Conservation (phyloP, 75 land plant genomes). For the Cunninghamia lanceolata region DNA sequence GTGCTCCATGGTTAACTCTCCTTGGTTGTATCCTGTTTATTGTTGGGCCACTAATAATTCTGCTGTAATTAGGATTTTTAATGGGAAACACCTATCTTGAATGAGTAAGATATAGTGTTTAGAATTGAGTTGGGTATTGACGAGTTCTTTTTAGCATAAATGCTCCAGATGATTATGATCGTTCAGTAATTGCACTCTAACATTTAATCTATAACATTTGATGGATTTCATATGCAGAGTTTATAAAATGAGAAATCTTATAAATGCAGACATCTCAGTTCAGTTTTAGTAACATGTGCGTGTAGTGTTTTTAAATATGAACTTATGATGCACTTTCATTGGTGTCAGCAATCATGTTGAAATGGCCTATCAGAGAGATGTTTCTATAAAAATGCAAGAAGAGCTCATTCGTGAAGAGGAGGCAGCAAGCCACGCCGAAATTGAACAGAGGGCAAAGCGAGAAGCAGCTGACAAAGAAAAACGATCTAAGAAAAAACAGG, state of each 20-base stretch:
- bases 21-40: neutral
- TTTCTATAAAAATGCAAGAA: slow-evolving; percentile 94
- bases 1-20: neutral
- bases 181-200: neutral
- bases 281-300: neutral
- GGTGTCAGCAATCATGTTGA: slow-evolving; percentile 83
- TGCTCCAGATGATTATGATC: neutral
- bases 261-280: neutral
- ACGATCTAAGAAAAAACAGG: slow-evolving; percentile 93
- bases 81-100: neutral
- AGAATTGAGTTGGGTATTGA: neutral
- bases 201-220: neutral
- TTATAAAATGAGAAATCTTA: neutral
- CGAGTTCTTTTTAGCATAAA: neutral
- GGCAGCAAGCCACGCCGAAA: slow-evolving; percentile 86
- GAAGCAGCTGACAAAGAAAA: slow-evolving; percentile 83
- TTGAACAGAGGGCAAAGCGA: slow-evolving; percentile 76
- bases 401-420: slow-evolving; percentile 99
- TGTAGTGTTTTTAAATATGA: slow-evolving; percentile 1
- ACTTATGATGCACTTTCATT: neutral
- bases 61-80: neutral
- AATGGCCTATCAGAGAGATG: slow-evolving; percentile 93
- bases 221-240: neutral
- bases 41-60: neutral
- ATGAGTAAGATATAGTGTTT: neutral